Evolutionary conservation across 1,284 basidiomycete genomes (phyloP), one percentile per base, ranked within the genome.

Genomic region (Papiliotrema flavescens): DNA sequence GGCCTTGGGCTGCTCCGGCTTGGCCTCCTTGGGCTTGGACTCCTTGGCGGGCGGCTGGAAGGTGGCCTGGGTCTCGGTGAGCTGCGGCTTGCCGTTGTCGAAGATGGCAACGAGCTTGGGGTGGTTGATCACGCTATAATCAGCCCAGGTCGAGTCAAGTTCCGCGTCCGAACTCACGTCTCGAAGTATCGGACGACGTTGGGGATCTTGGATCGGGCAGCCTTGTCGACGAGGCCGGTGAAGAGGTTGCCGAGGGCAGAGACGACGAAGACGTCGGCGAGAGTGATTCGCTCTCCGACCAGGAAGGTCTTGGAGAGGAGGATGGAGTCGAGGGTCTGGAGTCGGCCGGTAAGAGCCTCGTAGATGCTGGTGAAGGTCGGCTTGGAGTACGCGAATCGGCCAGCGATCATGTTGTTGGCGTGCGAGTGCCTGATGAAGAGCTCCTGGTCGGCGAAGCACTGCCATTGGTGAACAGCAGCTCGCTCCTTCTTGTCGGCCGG

Each of bases 231-330:
- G 61, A 83, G 82, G 50, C 57, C 57, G 47, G 60, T 56, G 64
- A 80, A 52, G 6, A 80, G 79, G 62, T 79, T 79, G 62, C 79
- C 79, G 62, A 90, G 72, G 67, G 81, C 64, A 41, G 80, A 75
- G 42, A 87, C 90, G 62, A 91, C 64, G 65, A 79, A 77, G 76
- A 98, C 78, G 73, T 98, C 95, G 63, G 93, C 95, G 51, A 95
- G 82, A 57, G 93, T 91, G 81, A 98, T 86, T 67, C 94, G 90
- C 76, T 98, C 90, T 68, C 87, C 87, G 54, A 93, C 92, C 67
- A 97, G 83, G 84, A 87, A 98, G 52, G 95, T 98, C 71, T 84
- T 85, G 59, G 83, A 81, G 55, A 82, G 76, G 69, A 98, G 85
- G 79, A 89, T 82, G 49, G 80, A 76, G 71, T 98, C 84, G 61